Percentiles rank a stretch among this genome's conserved stretches.
Evolutionary conservation across 192 early-diverging fungal genomes (phyloP).

Genomic region (Podila clonocystis): DNA sequence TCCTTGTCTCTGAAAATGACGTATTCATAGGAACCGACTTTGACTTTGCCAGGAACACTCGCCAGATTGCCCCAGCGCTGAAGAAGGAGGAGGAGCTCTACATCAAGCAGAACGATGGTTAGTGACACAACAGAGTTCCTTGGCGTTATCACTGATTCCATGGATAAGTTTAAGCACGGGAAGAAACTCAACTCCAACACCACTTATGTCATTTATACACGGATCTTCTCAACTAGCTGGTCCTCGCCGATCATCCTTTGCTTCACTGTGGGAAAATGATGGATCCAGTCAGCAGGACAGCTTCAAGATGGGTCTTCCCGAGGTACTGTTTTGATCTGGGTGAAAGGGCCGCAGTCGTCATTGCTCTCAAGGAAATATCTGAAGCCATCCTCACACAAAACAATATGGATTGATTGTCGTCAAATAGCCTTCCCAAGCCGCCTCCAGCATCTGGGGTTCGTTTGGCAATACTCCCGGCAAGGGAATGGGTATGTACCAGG

Average conservation of each 20-base stretch:
- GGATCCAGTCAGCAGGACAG: conserved; percentile 18
- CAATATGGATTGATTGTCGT: too few species aligned
- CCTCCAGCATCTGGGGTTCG: conserved; percentile 48
- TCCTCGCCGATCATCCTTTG: conserved; percentile 43
- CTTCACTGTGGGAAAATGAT: conserved; percentile 44
- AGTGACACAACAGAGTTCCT: conserved; percentile 7
- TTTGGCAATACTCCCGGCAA: conserved; percentile 37
- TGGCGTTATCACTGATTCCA: neutral
- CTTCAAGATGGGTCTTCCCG: conserved; percentile 47
- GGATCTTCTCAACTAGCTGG: conserved; percentile 1
- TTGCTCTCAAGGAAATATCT: neutral
- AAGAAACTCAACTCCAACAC: neutral
- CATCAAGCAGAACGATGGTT: conserved; percentile 52
- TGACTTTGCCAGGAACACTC: conserved; percentile 76
- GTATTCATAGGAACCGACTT: conserved; percentile 64
- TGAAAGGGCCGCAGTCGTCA: neutral
- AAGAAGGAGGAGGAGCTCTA: conserved; percentile 63
- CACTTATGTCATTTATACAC: neutral
- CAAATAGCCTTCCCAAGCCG: conserved; percentile 44
- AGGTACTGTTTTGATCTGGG: conserved; percentile 20
- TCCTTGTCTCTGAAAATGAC: neutral
- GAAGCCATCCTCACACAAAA: too few species aligned
- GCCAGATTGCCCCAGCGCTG: conserved; percentile 55
- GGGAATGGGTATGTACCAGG: conserved; percentile 27
- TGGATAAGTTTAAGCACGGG: neutral